phyloP scores from a whole-genome alignment of 2,329 filamentous ascomycete species.

The Diaporthe velutina region DNA sequence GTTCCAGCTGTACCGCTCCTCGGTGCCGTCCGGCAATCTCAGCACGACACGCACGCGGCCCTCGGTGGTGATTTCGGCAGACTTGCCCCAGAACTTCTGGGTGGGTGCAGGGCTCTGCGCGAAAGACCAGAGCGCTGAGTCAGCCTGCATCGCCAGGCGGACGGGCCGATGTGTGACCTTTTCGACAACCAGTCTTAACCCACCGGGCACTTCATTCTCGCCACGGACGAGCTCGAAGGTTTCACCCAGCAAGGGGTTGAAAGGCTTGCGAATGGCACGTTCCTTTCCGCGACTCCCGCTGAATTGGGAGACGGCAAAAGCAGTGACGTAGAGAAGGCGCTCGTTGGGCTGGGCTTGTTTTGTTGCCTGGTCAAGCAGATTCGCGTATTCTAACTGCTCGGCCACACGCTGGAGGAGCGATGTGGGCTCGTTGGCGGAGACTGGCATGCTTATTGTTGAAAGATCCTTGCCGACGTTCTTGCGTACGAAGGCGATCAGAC shows the following conservation, averaged over 20 bases:
- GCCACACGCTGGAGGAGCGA: constrained; percentile 90
- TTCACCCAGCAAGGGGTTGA: constrained; percentile 96
- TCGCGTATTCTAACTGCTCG: constrained; percentile 91
- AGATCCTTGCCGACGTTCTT: constrained; percentile 99
- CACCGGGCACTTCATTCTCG: constrained; percentile 77
- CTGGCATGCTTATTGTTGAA: constrained; percentile 97
- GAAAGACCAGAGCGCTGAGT: constrained; percentile 87
- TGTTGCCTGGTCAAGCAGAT: constrained; percentile 82
- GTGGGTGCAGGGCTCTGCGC: constrained; percentile 88
- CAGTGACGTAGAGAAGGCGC: constrained; percentile 85
- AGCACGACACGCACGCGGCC: constrained; percentile 85
- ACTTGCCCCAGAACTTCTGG: constrained; percentile 99
- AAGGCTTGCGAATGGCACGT: constrained; percentile 93
- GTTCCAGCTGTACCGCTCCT: constrained; percentile 90
- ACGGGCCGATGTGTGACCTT: constrained; percentile 96
- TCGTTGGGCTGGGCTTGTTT: constrained; percentile 72
- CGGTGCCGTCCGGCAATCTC: constrained; percentile 72
- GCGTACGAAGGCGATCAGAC: constrained; percentile 91
- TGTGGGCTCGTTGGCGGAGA: constrained; percentile 93
- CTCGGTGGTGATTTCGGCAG: constrained; percentile 92
- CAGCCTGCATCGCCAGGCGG: constrained; percentile 92
- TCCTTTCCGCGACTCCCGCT: constrained; percentile 88
- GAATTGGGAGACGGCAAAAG: constrained; percentile 91
- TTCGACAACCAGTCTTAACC: constrained; percentile 92
- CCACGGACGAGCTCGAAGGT: constrained; percentile 93